Evolutionary conservation across 305 asterid species (phyloP), one percentile per base, ranked within the genome.

Genomic region (Solanum hybrid): DNA sequence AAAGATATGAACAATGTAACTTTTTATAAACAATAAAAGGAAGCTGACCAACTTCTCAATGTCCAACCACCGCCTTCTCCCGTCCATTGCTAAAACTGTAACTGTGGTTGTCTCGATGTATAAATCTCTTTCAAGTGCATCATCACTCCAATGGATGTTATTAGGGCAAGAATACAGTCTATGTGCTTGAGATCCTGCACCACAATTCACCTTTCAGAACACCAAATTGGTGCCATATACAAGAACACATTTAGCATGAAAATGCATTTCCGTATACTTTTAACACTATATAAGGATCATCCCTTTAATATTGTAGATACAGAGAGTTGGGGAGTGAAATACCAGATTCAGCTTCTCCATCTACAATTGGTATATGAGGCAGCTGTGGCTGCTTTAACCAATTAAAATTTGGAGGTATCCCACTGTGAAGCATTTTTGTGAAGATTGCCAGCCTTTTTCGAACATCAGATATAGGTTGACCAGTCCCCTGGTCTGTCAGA

Each of bases 21-120:
- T 84, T 70, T 26, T 51, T 27, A 39, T 93, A 87, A 92, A 91
- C 79, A 73, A 91, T 41, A 89, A 86, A 88, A 88, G 92, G 92
- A 84, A 86, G 91, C 96, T 94, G 89, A 97, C 99, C 96, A 96
- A 96, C 93, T 95, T 95, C 86, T 95, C 95, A 93, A 97, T 95
- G 95, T 97, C 99, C 95, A 97, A 90, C 99, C 99, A 97, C 85
- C 99, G 95, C 89, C 98, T 95, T 94, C 98, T 94, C 91, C 99
- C 99, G 93, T 97, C 99, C 99, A 96, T 97, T 36, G 99, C 99
- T 89, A 97, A 94, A 93, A 97, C 94, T 80, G 98, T 96, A 91
- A 96, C 94, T 20, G 95, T 95, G 72, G 94, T 92, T 14, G 96
- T 95, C 92, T 93, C 96, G 88, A 97, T 95, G 92, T 95, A 93